A percentile compares a stretch with the other conserved stretches of the same genome.
Evolutionary conservation across 2,329 filamentous ascomycete species (phyloP).

Genomic region (Pseudopyrenochaeta lycopersici): DNA sequence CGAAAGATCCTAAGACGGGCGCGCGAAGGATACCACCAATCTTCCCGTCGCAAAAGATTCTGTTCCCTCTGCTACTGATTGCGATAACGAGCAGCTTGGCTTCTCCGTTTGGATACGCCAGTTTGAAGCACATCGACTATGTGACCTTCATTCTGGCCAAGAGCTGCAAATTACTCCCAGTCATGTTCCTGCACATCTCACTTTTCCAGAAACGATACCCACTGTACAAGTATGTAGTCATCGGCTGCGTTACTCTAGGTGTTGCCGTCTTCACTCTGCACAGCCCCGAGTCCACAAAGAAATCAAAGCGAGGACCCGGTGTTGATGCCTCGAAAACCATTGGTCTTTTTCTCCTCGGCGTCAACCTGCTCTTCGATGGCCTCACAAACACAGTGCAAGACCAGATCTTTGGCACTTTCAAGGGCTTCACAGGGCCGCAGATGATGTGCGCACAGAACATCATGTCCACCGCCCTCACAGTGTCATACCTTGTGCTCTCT

Average conservation of each 20-base stretch:
- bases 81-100: constrained; percentile 88
- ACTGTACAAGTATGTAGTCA: constrained; percentile 95
- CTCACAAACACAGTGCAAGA: constrained; percentile 97
- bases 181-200: constrained; percentile 96
- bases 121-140: constrained; percentile 93
- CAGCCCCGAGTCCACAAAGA: constrained; percentile 59
- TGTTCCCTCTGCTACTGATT: constrained; percentile 82
- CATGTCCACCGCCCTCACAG: constrained; percentile 81
- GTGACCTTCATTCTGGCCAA: constrained; percentile 98
- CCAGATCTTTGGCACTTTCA: constrained; percentile 82
- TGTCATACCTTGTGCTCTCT: constrained; percentile 76
- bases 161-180: constrained; percentile 97
- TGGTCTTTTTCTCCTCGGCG: constrained; percentile 81
- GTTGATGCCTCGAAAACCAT: constrained; percentile 71
- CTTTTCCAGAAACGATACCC: constrained; percentile 90
- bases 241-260: constrained; percentile 87
- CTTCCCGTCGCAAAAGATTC: constrained; percentile 78
- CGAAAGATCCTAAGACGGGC: constrained; percentile 52
- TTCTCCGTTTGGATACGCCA: constrained; percentile 94
- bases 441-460: constrained; percentile 99
- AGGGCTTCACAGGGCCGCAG: constrained; percentile 87
- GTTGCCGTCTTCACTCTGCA: constrained; percentile 96
- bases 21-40: constrained; percentile 61
- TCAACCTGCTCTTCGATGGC: constrained; percentile 95
- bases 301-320: constrained; percentile 61